Conservation (phyloP, 495 filamentous ascomycete species). For the Tuber borchii region DNA sequence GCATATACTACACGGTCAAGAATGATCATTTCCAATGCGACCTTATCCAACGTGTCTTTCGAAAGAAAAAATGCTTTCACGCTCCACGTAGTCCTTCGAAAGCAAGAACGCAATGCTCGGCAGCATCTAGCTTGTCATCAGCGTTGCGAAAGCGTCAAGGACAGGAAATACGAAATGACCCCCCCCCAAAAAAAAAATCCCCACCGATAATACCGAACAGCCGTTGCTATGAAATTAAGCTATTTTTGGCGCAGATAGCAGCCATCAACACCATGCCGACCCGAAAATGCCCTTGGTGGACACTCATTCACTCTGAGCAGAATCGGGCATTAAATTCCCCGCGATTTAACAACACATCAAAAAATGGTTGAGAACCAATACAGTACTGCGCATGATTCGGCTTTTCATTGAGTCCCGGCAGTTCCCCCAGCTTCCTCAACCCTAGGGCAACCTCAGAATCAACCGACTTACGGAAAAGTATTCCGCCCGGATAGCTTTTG, state of each 20-base stretch:
- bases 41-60: neutral
- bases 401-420: neutral
- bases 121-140: neutral
- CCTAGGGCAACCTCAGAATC: neutral
- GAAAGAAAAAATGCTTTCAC: neutral
- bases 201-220: neutral
- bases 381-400: neutral
- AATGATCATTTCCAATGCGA: neutral
- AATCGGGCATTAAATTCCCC: neutral
- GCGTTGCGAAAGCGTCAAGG: neutral
- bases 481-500: neutral
- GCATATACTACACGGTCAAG: neutral
- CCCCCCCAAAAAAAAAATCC: too few species aligned
- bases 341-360: neutral
- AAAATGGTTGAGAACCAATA: neutral
- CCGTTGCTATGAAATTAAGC: neutral
- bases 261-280: neutral
- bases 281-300: neutral
- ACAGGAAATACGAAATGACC: neutral
- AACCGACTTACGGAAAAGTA: neutral
- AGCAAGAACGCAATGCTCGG: neutral
- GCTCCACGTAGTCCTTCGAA: neutral
- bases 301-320: neutral
- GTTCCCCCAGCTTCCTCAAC: neutral
- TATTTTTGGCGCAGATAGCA: too few species aligned